Evolutionary conservation across 2,329 filamentous ascomycete species (phyloP).

Genomic region (Aspergillus ruber): DNA sequence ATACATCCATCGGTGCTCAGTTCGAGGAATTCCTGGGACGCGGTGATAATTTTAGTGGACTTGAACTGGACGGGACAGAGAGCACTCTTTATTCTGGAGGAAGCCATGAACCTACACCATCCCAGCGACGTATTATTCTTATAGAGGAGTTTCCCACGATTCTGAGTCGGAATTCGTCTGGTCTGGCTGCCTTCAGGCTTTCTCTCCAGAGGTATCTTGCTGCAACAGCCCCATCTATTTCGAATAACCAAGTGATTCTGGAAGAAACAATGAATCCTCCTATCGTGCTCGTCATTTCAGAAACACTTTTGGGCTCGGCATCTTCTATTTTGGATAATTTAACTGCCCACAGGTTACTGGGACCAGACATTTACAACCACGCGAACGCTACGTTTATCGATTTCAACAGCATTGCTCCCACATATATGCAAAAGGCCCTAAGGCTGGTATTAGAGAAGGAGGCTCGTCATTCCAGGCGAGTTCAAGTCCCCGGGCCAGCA

Average conservation of each 20-base stretch:
- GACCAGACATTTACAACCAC: slow-evolving; percentile 77
- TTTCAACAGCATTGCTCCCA: slow-evolving; percentile 87
- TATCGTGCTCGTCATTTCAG: slow-evolving; percentile 83
- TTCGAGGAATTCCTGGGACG: slow-evolving; percentile 90
- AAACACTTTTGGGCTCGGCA: slow-evolving; percentile 78
- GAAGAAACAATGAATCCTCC: slow-evolving; percentile 53
- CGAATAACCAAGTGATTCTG: slow-evolving; percentile 10
- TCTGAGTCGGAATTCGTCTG: slow-evolving; percentile 58
- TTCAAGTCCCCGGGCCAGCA: slow-evolving; percentile 67
- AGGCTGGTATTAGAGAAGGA: slow-evolving; percentile 80
- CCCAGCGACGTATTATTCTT: slow-evolving; percentile 55
- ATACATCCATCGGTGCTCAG: slow-evolving; percentile 65
- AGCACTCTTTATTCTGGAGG: slow-evolving; percentile 2
- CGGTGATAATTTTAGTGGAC: slow-evolving; percentile 69
- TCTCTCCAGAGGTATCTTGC: slow-evolving; percentile 70
- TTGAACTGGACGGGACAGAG: slow-evolving; percentile 44
- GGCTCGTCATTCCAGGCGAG: slow-evolving; percentile 67
- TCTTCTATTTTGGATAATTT: slow-evolving; percentile 84
- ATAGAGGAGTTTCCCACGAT: slow-evolving; percentile 80
- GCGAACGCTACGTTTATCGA: slow-evolving; percentile 74
- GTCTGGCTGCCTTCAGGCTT: slow-evolving; percentile 64
- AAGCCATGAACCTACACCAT: slow-evolving; percentile 1
- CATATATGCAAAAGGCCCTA: slow-evolving; percentile 76
- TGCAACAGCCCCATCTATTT: slow-evolving; percentile 52
- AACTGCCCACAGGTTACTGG: slow-evolving; percentile 82